Conservation (phyloP, 163 green algal species). For the Chlamydomonas reinhardtii region DNA sequence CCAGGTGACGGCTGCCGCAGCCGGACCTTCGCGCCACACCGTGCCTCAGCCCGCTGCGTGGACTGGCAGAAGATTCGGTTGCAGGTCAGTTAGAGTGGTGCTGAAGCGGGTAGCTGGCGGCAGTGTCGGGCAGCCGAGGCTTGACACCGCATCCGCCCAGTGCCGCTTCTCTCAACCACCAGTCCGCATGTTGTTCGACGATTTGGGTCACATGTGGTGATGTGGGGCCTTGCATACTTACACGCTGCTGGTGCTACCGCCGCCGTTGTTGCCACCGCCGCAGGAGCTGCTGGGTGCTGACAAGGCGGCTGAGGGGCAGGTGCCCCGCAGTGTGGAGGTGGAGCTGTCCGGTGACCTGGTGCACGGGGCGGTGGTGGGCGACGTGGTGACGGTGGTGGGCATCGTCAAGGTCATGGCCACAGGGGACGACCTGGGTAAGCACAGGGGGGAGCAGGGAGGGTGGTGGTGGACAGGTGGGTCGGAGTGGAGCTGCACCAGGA, state of each 20-base stretch:
- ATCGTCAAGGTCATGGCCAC: constrained; percentile 85
- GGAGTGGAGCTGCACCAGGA: too few species aligned
- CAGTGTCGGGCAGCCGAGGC: too few species aligned
- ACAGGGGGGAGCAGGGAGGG: background rate
- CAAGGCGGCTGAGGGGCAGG: constrained; percentile 63
- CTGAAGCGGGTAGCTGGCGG: too few species aligned
- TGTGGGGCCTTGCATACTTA: too few species aligned
- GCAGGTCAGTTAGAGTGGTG: constrained; percentile 5
- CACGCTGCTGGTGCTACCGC: background rate
- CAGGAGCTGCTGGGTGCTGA: constrained; percentile 73
- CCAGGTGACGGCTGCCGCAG: constrained; percentile 79
- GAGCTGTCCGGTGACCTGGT: constrained; percentile 92
- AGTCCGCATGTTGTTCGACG: too few species aligned
- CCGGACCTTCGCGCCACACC: constrained; percentile 75
- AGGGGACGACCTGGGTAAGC: constrained; percentile 60
- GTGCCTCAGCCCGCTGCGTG: constrained; percentile 58
- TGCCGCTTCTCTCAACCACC: too few species aligned
- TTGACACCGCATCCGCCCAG: too few species aligned
- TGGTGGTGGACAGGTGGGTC: background rate
- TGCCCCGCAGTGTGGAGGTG: constrained; percentile 66
- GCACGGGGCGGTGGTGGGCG: constrained; percentile 81
- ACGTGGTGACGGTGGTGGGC: constrained; percentile 89
- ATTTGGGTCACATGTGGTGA: too few species aligned
- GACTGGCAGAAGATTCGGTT: constrained; percentile 92
- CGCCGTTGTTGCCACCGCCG: background rate